phyloP scores from a whole-genome alignment of 1,284 basidiomycete species.

The Ustilago nuda region DNA sequence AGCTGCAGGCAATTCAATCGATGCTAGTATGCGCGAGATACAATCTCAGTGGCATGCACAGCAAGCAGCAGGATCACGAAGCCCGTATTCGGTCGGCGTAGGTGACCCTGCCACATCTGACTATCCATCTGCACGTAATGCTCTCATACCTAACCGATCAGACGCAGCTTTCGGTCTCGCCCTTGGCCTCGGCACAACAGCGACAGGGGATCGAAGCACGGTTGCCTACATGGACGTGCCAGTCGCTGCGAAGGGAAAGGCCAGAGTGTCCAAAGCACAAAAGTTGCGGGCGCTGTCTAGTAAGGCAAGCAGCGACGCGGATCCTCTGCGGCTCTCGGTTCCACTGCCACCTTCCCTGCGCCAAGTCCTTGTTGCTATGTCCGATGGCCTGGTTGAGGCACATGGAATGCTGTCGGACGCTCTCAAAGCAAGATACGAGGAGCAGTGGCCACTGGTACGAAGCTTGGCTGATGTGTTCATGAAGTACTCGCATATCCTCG shows the following conservation, averaged over 20 bases:
- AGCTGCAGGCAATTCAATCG: background rate
- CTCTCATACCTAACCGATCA: background rate
- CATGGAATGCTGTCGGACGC: conserved; percentile 57
- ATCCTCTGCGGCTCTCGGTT: conserved; percentile 49
- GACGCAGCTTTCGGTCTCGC: conserved; percentile 36
- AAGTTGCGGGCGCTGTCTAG: conserved; percentile 34
- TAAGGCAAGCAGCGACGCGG: conserved; percentile 21
- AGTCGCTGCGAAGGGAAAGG: conserved; percentile 7
- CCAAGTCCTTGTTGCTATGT: conserved; percentile 53
- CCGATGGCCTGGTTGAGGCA: conserved; percentile 54
- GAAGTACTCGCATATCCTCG: conserved; percentile 54
- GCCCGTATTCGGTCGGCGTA: conserved; percentile 26
- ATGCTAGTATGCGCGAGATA: background rate
- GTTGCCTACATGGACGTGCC: conserved; percentile 24
- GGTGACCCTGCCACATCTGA: background rate
- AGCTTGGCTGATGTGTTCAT: conserved; percentile 62
- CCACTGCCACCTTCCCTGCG: conserved; percentile 55
- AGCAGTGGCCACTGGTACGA: conserved; percentile 64
- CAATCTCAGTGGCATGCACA: conserved; percentile 21
- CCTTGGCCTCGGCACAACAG: conserved; percentile 47
- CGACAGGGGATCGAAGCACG: conserved; percentile 32
- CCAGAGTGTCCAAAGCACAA: conserved; percentile 41
- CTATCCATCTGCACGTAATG: background rate
- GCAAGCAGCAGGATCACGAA: conserved; percentile 24
- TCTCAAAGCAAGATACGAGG: conserved; percentile 60